Evolutionary conservation across 2,329 filamentous ascomycete genomes (phyloP), one percentile per base, ranked within the genome.

Genomic region (Calonectria pseudoturangicola): DNA sequence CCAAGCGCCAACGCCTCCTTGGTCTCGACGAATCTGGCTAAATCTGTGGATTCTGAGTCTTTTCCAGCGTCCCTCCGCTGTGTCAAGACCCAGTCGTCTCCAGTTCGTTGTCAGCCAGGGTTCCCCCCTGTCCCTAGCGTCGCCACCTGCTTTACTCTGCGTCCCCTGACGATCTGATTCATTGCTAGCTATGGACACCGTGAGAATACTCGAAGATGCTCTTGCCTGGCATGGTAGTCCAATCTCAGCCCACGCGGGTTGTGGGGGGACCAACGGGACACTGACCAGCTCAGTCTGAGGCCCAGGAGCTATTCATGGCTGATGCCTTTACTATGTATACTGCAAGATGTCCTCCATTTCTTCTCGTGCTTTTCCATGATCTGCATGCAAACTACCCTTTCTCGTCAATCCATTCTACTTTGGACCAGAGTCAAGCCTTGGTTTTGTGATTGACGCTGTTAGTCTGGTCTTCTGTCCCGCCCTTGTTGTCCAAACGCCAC

Each of bases 111-210:
- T 28, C 48, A 63, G 27, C 58, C 58, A 63, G 58, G 58, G 58
- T 45, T 15, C 21, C 58, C 58, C 58, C 56, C 58, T 63, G 58
- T 27, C 58, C 30, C 58, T 63, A 33, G 58, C 58, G 58, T 47
- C 25, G 58, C 41, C 41, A n/a, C 27, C 25, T 60, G 54, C 54
- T 39, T 39, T 39, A 18, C 15, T 39, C 39, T 33, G 16, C 9
- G 10, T 63, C 58, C 41, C 58, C 58, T 63, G 58, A 63, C 25
- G 58, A 63, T 63, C 58, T 47, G 41, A 63, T 63, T 63, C 58
- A 63, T 28, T 16, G 18, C 58, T 4, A 47, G 25, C 39, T 39
- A 43, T 63, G 41, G 2, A 21, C 16, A 12, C 41, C 25, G 13
- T 28, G 41, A 63, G 58, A 43, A 41, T 21, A 18, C 58, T 63